Percentiles rank a stretch among this genome's conserved stretches.
Conservation (phyloP, 129 eudicot genomes). For the Flaveria trinervia region DNA sequence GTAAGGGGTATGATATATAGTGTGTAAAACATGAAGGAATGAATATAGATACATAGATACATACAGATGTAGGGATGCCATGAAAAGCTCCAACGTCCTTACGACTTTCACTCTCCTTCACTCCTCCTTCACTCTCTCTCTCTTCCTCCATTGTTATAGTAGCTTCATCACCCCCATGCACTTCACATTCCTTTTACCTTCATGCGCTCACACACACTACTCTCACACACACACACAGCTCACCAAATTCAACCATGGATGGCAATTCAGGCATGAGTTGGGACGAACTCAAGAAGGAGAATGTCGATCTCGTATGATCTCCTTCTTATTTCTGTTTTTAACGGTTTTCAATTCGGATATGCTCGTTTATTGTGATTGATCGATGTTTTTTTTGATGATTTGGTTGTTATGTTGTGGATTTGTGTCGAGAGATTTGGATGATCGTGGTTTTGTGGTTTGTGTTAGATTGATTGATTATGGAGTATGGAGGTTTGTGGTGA, state of each 20-base stretch:
- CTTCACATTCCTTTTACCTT: neutral
- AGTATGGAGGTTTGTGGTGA: too few relatives aligned
- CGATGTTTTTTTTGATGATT: neutral
- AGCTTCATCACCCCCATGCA: constrained; percentile 2
- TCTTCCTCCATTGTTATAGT: constrained; percentile 2
- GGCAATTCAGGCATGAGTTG: constrained; percentile 18
- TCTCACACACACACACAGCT: neutral
- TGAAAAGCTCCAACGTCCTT: constrained; percentile 14
- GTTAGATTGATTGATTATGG: neutral
- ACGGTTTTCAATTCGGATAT: too few relatives aligned
- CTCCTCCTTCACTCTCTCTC: constrained; percentile 1
- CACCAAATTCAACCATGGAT: neutral
- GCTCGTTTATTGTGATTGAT: neutral
- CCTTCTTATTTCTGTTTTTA: too few relatives aligned
- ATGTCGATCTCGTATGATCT: constrained; percentile 59
- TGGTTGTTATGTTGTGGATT: neutral
- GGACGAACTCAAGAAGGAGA: constrained; percentile 69
- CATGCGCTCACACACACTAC: neutral
- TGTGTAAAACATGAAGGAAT: too few relatives aligned
- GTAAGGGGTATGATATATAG: neutral
- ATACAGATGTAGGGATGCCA: constrained; percentile 7
- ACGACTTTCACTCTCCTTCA: constrained; percentile 9
- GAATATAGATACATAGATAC: too few relatives aligned
- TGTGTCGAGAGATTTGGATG: neutral
- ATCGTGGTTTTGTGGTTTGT: neutral